Percentiles rank a stretch among this genome's conserved stretches.
phyloP scores from a whole-genome alignment of 2,329 filamentous ascomycete species.

The Nemania sp. region DNA sequence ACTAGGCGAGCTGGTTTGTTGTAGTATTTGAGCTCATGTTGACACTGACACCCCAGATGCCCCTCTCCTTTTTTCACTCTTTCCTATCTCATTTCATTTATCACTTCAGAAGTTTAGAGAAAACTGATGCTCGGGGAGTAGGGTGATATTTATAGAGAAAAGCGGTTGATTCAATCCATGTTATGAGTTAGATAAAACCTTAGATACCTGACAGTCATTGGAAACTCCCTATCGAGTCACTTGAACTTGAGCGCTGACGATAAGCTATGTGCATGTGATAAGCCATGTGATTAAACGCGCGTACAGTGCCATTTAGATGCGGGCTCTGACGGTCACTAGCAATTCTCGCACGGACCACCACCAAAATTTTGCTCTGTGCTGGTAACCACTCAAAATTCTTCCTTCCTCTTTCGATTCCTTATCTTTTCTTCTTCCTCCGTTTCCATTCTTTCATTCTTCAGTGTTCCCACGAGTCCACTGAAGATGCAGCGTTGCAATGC shows the following conservation, averaged over 20 bases:
- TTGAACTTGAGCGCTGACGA: no score
- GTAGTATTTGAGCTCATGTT: not conserved
- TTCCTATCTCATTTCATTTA: not conserved
- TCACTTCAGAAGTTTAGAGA: not conserved
- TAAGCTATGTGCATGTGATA: no score
- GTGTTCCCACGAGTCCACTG: not conserved
- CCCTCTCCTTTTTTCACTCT: not conserved
- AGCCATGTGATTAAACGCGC: no score
- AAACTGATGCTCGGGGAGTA: not conserved
- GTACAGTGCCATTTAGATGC: not conserved
- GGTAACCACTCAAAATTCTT: constrained; percentile 8
- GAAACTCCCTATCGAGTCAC: no score
- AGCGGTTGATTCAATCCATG: not conserved
- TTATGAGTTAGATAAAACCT: not conserved
- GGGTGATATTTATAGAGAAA: not conserved
- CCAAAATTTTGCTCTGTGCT: not conserved
- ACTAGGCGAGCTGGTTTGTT: not conserved
- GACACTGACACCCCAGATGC: not conserved
- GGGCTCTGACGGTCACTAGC: not conserved
- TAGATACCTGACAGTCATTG: no score
- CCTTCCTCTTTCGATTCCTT: not conserved
- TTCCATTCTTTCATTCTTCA: constrained; percentile 1
- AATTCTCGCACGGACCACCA: constrained; percentile 13
- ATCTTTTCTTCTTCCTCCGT: not conserved
- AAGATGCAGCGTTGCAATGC: constrained; percentile 52